Conservation (phyloP, 2,329 filamentous ascomycete genomes). For the Botrytis hyacinthi region DNA sequence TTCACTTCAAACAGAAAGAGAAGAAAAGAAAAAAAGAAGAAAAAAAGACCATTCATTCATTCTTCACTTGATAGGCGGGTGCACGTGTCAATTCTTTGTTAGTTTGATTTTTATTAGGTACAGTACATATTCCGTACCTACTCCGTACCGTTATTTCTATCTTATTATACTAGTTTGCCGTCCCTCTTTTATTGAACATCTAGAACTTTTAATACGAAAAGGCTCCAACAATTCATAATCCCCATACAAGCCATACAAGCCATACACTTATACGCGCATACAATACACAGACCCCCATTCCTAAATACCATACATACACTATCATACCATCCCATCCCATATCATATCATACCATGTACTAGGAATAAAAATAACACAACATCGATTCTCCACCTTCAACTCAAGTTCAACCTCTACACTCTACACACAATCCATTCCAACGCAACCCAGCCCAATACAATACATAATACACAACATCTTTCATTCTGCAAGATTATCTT, state of each 20-base stretch:
- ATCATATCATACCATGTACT: background rate
- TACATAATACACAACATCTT: background rate
- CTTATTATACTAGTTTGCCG: background rate
- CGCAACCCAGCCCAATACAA: background rate
- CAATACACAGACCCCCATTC: background rate
- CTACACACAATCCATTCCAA: background rate
- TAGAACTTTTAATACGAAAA: background rate
- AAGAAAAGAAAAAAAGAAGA: background rate
- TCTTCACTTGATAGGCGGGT: background rate
- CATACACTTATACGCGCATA: background rate
- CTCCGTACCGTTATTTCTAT: background rate
- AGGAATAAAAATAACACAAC: constrained; percentile 6
- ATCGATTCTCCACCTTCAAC: background rate
- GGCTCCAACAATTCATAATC: background rate
- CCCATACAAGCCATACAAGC: background rate
- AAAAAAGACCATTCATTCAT: background rate
- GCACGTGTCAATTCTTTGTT: constrained; percentile 6
- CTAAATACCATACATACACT: background rate
- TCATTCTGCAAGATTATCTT: constrained; percentile 21
- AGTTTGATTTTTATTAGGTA: background rate
- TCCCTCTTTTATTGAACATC: constrained; percentile 9
- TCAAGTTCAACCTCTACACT: background rate
- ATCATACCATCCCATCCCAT: background rate
- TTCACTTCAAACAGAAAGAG: background rate
- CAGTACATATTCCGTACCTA: background rate